These are phyloP conservation scores for Cicer pinnatifidum DNA, from an alignment of 306 rosid genomes.

Conservation along the genomic window DNA sequence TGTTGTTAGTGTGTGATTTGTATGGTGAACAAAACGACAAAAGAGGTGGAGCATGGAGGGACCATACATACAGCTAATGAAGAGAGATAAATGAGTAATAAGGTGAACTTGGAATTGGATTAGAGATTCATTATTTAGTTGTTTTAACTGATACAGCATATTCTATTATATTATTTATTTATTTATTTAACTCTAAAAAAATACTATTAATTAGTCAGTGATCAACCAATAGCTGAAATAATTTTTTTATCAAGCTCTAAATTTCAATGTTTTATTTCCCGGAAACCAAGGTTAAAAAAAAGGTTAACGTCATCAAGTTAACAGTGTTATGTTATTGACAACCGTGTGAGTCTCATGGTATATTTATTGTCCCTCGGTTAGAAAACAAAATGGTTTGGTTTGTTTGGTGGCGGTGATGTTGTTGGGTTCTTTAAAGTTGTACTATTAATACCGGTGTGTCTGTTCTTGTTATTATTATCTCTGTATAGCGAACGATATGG, in stretches of 20 bases:
- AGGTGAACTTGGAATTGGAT: conserved; percentile 34
- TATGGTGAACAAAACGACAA: conserved; percentile 48
- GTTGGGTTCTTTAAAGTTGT: neutral
- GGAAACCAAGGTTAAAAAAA: too few relatives aligned
- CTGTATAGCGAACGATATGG: too few relatives aligned
- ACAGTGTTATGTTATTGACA: neutral
- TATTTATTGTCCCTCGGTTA: neutral
- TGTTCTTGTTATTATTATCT: too few relatives aligned
- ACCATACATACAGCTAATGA: conserved; percentile 42
- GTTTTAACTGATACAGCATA: neutral
- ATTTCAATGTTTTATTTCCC: too few relatives aligned
- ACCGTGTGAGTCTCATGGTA: conserved; percentile 6
- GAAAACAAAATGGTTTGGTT: conserved; percentile 13
- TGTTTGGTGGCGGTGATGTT: conserved; percentile 9
- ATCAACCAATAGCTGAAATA: too few relatives aligned
- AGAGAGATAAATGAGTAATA: conserved; percentile 1
- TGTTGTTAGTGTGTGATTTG: conserved; percentile 7
- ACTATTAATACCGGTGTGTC: too few relatives aligned
- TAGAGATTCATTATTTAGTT: neutral
- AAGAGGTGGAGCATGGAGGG: conserved; percentile 36
- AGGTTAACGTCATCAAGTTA: too few relatives aligned
- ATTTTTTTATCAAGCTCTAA: too few relatives aligned
- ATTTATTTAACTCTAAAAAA: too few relatives aligned
- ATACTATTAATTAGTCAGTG: too few relatives aligned
- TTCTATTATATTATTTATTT: too few relatives aligned